A percentile compares a stretch with the other conserved stretches of the same genome.
Evolutionary conservation across 768 basidiomycete species (phyloP).

Genomic region (Mycena capillaripes): DNA sequence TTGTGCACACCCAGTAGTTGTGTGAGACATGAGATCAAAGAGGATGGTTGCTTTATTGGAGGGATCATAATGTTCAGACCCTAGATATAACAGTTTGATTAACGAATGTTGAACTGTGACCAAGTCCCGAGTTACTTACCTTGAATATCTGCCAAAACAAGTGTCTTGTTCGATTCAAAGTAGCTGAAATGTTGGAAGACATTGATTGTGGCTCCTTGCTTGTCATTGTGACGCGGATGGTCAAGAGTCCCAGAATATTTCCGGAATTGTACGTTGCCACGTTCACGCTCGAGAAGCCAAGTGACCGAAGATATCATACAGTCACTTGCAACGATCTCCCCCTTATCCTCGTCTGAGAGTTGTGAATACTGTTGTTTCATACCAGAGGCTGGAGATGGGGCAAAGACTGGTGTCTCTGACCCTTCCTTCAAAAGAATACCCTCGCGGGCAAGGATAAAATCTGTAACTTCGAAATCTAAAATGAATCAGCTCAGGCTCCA

Average conservation of each 20-base stretch:
- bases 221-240: not conserved
- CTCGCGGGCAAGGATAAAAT: constrained; percentile 5
- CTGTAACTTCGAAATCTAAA: not conserved
- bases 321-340: not conserved
- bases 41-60: not conserved
- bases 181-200: not conserved
- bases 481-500: not conserved
- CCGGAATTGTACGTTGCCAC: not conserved
- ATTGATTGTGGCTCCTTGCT: not conserved
- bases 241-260: not conserved
- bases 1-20: not conserved
- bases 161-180: not conserved
- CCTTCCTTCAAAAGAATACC: not conserved
- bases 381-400: constrained; percentile 2
- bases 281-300: not conserved
- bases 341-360: not conserved
- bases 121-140: not conserved
- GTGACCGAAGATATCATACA: not conserved
- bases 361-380: not conserved
- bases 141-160: not conserved
- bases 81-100: not conserved
- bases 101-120: not conserved
- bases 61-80: constrained; percentile 1
- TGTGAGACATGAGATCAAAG: constrained; percentile 13
- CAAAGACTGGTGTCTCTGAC: not conserved